Percentiles rank a stretch among this genome's conserved stretches.
Conservation (phyloP, 257 asterid genomes). For the Galeopsis tetrahit region DNA sequence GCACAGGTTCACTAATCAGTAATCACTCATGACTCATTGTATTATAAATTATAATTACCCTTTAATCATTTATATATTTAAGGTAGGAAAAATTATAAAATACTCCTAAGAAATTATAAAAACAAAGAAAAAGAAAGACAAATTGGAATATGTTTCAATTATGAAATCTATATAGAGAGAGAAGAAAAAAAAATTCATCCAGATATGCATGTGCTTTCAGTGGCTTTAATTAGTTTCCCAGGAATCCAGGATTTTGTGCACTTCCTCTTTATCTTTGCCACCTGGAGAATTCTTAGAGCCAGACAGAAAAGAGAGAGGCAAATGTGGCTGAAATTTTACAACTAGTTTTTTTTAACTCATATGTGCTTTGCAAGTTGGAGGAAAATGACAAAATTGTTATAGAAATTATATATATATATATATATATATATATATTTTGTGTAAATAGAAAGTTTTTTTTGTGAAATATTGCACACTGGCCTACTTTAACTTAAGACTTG, state of each 20-base stretch:
- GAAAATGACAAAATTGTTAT: neutral
- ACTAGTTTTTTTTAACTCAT: neutral
- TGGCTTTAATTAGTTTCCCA: constrained; percentile 27
- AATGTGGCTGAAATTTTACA: neutral
- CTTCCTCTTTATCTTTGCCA: neutral
- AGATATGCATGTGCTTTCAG: neutral
- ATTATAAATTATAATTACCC: too few species aligned
- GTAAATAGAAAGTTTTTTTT: too few species aligned
- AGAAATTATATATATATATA: neutral
- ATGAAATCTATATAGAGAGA: too few species aligned
- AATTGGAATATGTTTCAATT: neutral
- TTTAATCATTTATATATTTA: too few species aligned
- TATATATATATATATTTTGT: too few species aligned
- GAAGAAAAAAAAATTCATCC: neutral
- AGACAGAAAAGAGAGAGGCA: neutral
- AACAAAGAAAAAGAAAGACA: neutral
- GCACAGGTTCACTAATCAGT: too few species aligned
- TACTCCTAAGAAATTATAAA: too few species aligned
- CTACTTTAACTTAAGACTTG: too few species aligned
- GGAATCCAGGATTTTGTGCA: constrained; percentile 31
- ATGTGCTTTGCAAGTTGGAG: neutral
- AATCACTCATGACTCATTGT: too few species aligned
- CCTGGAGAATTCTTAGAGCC: neutral
- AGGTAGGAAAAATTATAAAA: too few species aligned
- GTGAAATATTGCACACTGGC: too few species aligned